These are phyloP conservation scores for Myxozyma lipomycoides DNA, from an alignment of 805 yeast genomes.

Conservation along the genomic window DNA sequence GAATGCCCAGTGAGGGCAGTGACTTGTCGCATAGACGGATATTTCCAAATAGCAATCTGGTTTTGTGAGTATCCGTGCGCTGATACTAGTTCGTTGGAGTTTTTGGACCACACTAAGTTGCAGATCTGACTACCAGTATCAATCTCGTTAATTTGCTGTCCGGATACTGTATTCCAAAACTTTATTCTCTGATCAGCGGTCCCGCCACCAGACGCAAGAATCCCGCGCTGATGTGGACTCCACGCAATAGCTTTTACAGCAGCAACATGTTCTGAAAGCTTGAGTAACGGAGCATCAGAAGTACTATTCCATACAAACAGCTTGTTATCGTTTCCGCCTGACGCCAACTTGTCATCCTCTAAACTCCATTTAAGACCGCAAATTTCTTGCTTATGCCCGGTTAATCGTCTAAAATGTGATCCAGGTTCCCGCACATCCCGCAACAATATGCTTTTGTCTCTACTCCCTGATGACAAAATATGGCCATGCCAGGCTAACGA, in stretches of 20 bases:
- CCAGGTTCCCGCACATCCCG: slow-evolving; percentile 87
- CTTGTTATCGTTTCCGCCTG: slow-evolving; percentile 93
- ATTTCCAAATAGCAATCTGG: slow-evolving; percentile 91
- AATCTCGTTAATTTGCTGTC: slow-evolving; percentile 67
- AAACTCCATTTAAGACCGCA: slow-evolving; percentile 94
- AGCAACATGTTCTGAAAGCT: slow-evolving; percentile 79
- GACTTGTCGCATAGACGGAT: slow-evolving; percentile 85
- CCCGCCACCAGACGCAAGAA: slow-evolving; percentile 94
- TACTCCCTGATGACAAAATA: slow-evolving; percentile 77
- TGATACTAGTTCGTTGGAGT: slow-evolving; percentile 86
- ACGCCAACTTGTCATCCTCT: slow-evolving; percentile 85
- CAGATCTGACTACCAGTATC: slow-evolving; percentile 97
- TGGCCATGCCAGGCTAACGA: slow-evolving; percentile 94
- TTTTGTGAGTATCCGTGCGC: slow-evolving; percentile 92
- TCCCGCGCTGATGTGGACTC: slow-evolving; percentile 96
- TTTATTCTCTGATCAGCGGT: slow-evolving; percentile 88
- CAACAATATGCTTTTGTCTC: slow-evolving; percentile 80
- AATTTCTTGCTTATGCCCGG: slow-evolving; percentile 84
- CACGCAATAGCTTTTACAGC: slow-evolving; percentile 96
- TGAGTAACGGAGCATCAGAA: slow-evolving; percentile 60
- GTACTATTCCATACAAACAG: slow-evolving; percentile 85
- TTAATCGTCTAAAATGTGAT: slow-evolving; percentile 69
- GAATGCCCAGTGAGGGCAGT: slow-evolving; percentile 95
- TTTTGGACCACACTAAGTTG: slow-evolving; percentile 87
- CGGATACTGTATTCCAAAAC: slow-evolving; percentile 87